Evolutionary conservation across 1,284 basidiomycete species (phyloP).

Genomic region (Grifola frondosa): DNA sequence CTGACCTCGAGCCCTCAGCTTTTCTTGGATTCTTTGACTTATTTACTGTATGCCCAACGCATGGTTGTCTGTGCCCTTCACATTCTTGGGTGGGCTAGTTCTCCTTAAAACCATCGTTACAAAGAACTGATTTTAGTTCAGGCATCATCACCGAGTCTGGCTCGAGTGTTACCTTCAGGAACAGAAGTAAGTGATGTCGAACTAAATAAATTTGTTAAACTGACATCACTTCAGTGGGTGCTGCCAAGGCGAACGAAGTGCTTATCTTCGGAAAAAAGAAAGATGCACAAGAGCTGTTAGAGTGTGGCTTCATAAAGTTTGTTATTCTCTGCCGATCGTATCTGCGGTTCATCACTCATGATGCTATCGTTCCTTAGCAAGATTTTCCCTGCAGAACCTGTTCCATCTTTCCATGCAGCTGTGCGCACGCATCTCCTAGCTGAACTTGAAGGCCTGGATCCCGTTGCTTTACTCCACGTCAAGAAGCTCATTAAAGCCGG

Average conservation of each 20-base stretch:
- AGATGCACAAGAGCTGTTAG: conserved; percentile 54
- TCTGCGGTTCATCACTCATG: too few relatives aligned
- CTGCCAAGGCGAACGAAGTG: conserved; percentile 66
- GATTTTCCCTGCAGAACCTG: conserved; percentile 55
- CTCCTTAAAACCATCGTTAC: background rate
- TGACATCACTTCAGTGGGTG: conserved; percentile 70
- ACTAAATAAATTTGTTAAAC: too few relatives aligned
- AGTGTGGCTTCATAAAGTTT: conserved; percentile 67
- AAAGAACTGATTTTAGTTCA: conserved; percentile 24
- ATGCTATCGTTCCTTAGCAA: conserved; percentile 39
- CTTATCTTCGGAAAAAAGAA: conserved; percentile 70
- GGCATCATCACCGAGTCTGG: conserved; percentile 66
- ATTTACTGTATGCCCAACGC: conserved; percentile 63
- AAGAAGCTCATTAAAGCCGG: conserved; percentile 57
- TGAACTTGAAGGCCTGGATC: conserved; percentile 58
- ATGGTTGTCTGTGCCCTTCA: conserved; percentile 66
- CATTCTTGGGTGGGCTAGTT: conserved; percentile 55
- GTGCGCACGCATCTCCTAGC: conserved; percentile 48
- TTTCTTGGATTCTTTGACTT: conserved; percentile 74
- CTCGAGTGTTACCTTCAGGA: conserved; percentile 65
- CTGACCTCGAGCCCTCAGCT: conserved; percentile 37
- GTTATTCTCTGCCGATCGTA: conserved; percentile 2
- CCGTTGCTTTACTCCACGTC: conserved; percentile 48
- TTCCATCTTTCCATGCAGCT: conserved; percentile 51
- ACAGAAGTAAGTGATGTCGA: conserved; percentile 51